A percentile compares a stretch with the other conserved stretches of the same genome.
These are phyloP conservation scores for Coemansia sp. DNA, from an alignment of 192 early-diverging fungal species.

Conservation along the genomic window DNA sequence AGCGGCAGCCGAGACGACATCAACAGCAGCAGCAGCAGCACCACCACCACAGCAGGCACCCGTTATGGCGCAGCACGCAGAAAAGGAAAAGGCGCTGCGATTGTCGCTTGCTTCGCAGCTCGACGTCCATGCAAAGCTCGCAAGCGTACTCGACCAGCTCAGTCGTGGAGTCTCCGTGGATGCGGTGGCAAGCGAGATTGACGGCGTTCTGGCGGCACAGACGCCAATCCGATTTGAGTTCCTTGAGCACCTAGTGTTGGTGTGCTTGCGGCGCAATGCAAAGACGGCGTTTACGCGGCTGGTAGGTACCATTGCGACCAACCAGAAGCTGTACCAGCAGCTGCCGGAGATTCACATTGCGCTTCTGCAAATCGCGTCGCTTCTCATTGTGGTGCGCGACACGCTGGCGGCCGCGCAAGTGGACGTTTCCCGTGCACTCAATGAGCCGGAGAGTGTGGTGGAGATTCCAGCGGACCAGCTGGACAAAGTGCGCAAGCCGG, in stretches of 20 bases:
- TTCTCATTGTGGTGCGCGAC: conserved; percentile 32
- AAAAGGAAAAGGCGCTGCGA: conserved; percentile 32
- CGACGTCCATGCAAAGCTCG: conserved; percentile 20
- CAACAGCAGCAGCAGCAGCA: not conserved
- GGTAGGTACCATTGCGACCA: conserved; percentile 22
- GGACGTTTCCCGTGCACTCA: conserved; percentile 9
- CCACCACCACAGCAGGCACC: not conserved
- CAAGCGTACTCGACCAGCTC: conserved; percentile 17
- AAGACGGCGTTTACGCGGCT: conserved; percentile 25
- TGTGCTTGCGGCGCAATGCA: conserved; percentile 23
- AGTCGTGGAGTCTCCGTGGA: conserved; percentile 6
- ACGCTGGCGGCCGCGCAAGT: conserved; percentile 13
- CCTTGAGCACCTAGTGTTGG: conserved; percentile 25
- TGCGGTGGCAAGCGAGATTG: conserved; percentile 20
- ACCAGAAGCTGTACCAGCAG: conserved; percentile 44
- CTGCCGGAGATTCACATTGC: conserved; percentile 37
- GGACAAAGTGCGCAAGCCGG: conserved; percentile 17
- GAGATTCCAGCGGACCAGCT: conserved; percentile 9
- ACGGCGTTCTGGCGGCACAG: conserved; percentile 19
- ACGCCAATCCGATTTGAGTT: conserved; percentile 43
- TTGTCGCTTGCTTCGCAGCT: conserved; percentile 22
- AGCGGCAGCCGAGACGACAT: not conserved
- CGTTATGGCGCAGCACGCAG: conserved; percentile 21
- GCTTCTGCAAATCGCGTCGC: conserved; percentile 34
- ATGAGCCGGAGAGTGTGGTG: not conserved